phyloP scores from a whole-genome alignment of 1,139 yeast species.

The Debaryomyces coudertii region DNA sequence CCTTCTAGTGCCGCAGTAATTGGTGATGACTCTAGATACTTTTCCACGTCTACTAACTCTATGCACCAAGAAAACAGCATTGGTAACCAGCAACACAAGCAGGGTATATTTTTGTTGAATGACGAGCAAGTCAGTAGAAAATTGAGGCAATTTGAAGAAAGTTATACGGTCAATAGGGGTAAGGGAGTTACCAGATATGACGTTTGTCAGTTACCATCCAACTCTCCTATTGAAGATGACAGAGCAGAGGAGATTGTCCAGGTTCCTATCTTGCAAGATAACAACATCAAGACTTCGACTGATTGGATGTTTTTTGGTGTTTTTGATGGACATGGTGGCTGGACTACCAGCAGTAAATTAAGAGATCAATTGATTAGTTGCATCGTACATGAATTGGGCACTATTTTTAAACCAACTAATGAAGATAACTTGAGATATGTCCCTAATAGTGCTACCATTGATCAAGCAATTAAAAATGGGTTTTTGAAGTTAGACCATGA shows the following conservation, averaged over 20 bases:
- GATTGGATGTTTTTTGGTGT: conserved; percentile 97
- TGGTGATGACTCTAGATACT: conserved; percentile 33
- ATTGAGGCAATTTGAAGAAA: conserved; percentile 76
- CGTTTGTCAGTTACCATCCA: conserved; percentile 85
- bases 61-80: conserved; percentile 44
- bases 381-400: conserved; percentile 78
- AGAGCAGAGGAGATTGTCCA: conserved; percentile 85
- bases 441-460: conserved; percentile 70
- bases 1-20: conserved; percentile 12
- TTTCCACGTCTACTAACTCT: conserved; percentile 49
- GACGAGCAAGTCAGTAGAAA: conserved; percentile 76
- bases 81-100: conserved; percentile 48
- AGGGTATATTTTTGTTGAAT: conserved; percentile 52
- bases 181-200: conserved; percentile 94
- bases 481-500: conserved; percentile 84
- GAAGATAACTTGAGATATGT: conserved; percentile 54
- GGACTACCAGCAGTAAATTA: conserved; percentile 85
- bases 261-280: conserved; percentile 66
- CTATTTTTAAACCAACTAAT: conserved; percentile 59
- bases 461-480: conserved; percentile 79
- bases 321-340: conserved; percentile 97
- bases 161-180: conserved; percentile 77
- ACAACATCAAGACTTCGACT: conserved; percentile 57
- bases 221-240: conserved; percentile 94
- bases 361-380: conserved; percentile 76